Evolutionary conservation across 148 eudicot genomes (phyloP).

Genomic region (Amaranthus hypochondriacus): DNA sequence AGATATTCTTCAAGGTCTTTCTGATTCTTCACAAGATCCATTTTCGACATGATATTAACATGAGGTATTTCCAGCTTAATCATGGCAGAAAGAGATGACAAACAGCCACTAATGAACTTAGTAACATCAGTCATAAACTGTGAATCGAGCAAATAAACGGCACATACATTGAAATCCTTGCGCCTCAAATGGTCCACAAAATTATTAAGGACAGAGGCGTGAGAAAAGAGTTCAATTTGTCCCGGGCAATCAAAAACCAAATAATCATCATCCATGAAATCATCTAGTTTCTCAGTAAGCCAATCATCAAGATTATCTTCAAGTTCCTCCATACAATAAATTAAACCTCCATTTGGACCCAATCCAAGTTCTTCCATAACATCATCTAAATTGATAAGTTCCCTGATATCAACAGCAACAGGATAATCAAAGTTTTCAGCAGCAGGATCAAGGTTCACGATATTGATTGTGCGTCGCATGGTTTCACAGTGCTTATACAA

Average conservation of each 20-base stretch:
- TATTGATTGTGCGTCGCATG: slow-evolving; percentile 49
- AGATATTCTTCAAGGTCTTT: slow-evolving; percentile 72
- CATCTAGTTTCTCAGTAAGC: slow-evolving; percentile 81
- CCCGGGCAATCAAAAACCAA: slow-evolving; percentile 96
- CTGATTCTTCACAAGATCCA: slow-evolving; percentile 90
- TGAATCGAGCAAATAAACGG: slow-evolving; percentile 85
- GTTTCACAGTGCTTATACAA: slow-evolving; percentile 79
- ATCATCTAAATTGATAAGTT: slow-evolving; percentile 81
- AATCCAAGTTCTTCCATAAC: slow-evolving; percentile 90
- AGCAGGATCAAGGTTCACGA: slow-evolving; percentile 92
- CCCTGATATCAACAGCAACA: slow-evolving; percentile 85
- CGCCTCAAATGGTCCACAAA: slow-evolving; percentile 83
- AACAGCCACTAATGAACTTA: slow-evolving; percentile 94
- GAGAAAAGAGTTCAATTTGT: slow-evolving; percentile 94
- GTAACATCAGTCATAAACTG: slow-evolving; percentile 98
- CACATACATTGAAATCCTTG: slow-evolving; percentile 90
- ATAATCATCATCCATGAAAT: slow-evolving; percentile 84
- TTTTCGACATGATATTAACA: slow-evolving; percentile 78
- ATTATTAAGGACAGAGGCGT: slow-evolving; percentile 83
- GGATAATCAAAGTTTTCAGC: slow-evolving; percentile 94
- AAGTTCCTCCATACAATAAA: slow-evolving; percentile 96
- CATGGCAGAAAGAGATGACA: slow-evolving; percentile 96
- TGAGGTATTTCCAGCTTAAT: slow-evolving; percentile 92
- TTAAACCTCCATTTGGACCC: slow-evolving; percentile 92
- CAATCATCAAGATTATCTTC: slow-evolving; percentile 89